These are phyloP conservation scores for Apiospora hydei DNA, from an alignment of 2,329 filamentous ascomycete genomes.

Conservation along the genomic window DNA sequence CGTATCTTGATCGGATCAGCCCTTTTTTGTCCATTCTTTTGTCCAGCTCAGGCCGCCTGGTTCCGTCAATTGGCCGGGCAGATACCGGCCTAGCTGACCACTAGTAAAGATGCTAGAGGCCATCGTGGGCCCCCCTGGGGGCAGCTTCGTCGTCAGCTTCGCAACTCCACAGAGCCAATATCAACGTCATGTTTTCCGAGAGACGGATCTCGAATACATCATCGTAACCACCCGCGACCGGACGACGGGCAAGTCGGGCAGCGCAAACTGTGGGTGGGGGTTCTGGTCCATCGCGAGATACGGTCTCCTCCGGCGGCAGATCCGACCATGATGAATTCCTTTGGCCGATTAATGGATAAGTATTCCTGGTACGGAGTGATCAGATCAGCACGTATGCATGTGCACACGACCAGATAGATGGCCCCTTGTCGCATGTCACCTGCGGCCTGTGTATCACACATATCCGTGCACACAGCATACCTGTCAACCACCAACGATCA, in stretches of 20 bases:
- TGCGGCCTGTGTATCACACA: neutral
- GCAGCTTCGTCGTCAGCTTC: neutral
- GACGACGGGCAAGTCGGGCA: neutral
- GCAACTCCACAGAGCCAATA: constrained; percentile 9
- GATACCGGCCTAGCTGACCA: neutral
- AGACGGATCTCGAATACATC: neutral
- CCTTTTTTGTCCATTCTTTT: neutral
- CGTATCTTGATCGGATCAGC: neutral
- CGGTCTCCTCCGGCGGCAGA: neutral
- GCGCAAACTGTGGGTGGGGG: neutral
- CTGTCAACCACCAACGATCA: neutral
- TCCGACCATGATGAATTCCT: neutral
- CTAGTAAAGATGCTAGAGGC: neutral
- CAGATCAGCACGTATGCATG: neutral
- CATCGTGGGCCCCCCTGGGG: neutral
- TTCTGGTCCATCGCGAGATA: neutral
- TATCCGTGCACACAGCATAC: neutral
- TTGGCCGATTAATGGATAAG: neutral
- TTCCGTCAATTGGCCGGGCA: constrained; percentile 2
- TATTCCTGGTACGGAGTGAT: no score
- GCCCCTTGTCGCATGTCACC: neutral
- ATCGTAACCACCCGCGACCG: neutral
- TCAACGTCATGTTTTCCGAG: constrained; percentile 9
- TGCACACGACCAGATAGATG: neutral
- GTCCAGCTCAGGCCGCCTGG: neutral